A percentile compares a stretch with the other conserved stretches of the same genome.
phyloP scores from a whole-genome alignment of 148 eudicot genomes.

The Rhododendron ovatum region DNA sequence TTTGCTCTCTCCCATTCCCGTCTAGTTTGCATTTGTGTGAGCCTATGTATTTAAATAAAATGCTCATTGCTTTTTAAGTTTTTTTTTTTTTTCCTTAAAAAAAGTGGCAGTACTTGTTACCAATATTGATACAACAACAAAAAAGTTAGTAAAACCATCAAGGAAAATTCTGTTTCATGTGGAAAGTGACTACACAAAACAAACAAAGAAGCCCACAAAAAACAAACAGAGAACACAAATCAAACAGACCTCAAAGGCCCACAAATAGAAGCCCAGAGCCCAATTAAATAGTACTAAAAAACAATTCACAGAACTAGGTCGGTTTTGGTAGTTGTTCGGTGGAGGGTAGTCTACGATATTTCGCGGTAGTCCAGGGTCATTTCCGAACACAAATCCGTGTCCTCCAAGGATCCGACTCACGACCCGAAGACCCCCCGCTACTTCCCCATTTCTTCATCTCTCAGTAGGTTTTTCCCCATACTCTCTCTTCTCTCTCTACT shows the following conservation, averaged over 20 bases:
- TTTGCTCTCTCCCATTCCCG: no score
- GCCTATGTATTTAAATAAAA: no score
- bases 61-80: not conserved
- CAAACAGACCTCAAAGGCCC: not conserved
- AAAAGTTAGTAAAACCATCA: not conserved
- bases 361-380: conserved; percentile 13
- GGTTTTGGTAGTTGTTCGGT: not conserved
- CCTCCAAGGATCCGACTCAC: conserved; percentile 4
- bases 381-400: not conserved
- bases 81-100: no score
- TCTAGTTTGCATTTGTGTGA: no score
- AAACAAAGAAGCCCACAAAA: no score
- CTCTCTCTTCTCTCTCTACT: not conserved
- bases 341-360: conserved; percentile 3
- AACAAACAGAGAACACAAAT: not conserved
- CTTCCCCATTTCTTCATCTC: not conserved
- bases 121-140: not conserved
- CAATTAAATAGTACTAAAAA: not conserved
- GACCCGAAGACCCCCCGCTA: not conserved
- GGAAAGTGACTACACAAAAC: not conserved
- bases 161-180: not conserved
- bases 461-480: not conserved
- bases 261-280: not conserved
- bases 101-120: not conserved
- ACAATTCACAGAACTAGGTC: not conserved